These are phyloP conservation scores for Sporobolomyces roseus DNA, from an alignment of 768 basidiomycete species.

Conservation along the genomic window DNA sequence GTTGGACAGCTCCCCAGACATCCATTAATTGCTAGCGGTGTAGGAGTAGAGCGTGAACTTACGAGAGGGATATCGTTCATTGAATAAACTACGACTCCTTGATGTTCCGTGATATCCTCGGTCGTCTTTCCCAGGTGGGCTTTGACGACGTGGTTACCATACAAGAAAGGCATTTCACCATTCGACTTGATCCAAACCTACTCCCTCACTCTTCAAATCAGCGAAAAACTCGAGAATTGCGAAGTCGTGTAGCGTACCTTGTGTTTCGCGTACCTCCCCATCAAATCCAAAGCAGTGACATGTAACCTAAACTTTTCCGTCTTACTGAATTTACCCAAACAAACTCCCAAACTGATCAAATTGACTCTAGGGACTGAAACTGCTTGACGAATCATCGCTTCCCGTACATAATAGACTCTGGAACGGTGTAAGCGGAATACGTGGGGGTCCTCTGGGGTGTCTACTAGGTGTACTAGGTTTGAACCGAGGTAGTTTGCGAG, in stretches of 20 bases:
- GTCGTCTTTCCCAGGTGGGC: conserved; percentile 98
- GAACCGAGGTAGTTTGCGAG: conserved; percentile 97
- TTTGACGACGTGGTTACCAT: conserved; percentile 97
- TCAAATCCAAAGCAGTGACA: conserved; percentile 83
- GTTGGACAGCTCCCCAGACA: background rate
- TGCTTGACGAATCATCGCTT: conserved; percentile 84
- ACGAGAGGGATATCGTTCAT: conserved; percentile 94
- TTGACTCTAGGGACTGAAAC: conserved; percentile 89
- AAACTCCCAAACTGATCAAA: conserved; percentile 87
- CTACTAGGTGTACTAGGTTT: conserved; percentile 70
- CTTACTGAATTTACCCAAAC: conserved; percentile 97
- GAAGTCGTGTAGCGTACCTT: conserved; percentile 59
- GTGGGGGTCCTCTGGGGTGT: conserved; percentile 40
- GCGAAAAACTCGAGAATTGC: background rate
- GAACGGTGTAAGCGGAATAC: conserved; percentile 83
- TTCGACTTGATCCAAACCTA: conserved; percentile 99
- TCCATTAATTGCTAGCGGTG: background rate
- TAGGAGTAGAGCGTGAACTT: conserved; percentile 44
- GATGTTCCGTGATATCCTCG: conserved; percentile 97
- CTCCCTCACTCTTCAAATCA: background rate
- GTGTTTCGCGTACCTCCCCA: conserved; percentile 95
- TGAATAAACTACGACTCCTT: conserved; percentile 92
- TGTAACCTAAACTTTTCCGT: conserved; percentile 96
- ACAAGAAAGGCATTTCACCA: conserved; percentile 98
- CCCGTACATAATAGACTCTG: conserved; percentile 93